Evolutionary conservation across 1,284 basidiomycete genomes (phyloP).

Genomic region (Trametes hirsuta): DNA sequence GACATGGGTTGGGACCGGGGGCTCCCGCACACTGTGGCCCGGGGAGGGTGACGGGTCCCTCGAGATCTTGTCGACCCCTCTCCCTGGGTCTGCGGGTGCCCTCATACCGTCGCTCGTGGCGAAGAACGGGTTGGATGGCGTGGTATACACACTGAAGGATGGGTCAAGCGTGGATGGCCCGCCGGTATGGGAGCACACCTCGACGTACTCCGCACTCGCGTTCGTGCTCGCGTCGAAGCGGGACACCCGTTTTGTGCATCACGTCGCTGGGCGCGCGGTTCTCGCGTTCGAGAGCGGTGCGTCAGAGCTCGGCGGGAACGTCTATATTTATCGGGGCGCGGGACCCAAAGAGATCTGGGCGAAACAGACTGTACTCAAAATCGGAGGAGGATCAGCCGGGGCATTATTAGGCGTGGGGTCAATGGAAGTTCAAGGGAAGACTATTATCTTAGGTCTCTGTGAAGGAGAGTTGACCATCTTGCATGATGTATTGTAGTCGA

Average conservation of each 20-base stretch:
- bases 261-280: slow-evolving; percentile 57
- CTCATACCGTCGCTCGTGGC: slow-evolving; percentile 57
- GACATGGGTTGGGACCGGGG: slow-evolving; percentile 65
- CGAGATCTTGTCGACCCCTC: slow-evolving; percentile 61
- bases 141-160: slow-evolving; percentile 59
- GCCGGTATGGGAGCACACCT: slow-evolving; percentile 71
- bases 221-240: slow-evolving; percentile 96
- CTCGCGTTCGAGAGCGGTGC: slow-evolving; percentile 83
- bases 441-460: slow-evolving; percentile 72
- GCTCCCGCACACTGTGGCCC: slow-evolving; percentile 45
- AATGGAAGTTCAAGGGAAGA: slow-evolving; percentile 39
- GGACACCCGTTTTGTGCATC: slow-evolving; percentile 83
- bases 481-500: slow-evolving; percentile 42
- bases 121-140: slow-evolving; percentile 85
- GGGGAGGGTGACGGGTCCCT: slow-evolving; percentile 44
- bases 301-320: slow-evolving; percentile 69
- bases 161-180: slow-evolving; percentile 27
- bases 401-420: slow-evolving; percentile 79
- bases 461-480: slow-evolving; percentile 78
- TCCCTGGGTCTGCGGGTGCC: slow-evolving; percentile 49
- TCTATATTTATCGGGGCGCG: slow-evolving; percentile 80
- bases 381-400: slow-evolving; percentile 70
- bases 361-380: slow-evolving; percentile 77
- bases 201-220: slow-evolving; percentile 86
- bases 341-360: slow-evolving; percentile 56